These are phyloP conservation scores for Neonothopanus nambi DNA, from an alignment of 1,284 basidiomycete species.

Conservation along the genomic window DNA sequence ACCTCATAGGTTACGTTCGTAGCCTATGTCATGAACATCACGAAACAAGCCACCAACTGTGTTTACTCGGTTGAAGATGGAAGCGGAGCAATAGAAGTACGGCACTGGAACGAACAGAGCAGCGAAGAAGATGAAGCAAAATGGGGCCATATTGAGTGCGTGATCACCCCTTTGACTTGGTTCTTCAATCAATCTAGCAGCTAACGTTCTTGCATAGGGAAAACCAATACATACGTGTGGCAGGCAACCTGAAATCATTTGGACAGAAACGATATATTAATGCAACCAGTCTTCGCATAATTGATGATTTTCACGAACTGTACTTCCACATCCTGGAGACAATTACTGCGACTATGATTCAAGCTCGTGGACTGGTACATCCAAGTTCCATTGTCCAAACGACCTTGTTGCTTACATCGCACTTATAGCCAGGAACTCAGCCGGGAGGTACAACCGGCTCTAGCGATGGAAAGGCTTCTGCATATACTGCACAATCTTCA, in stretches of 20 bases:
- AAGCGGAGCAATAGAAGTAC: constrained; percentile 84
- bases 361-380: constrained; percentile 43
- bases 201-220: constrained; percentile 48
- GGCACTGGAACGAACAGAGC: constrained; percentile 84
- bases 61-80: constrained; percentile 88
- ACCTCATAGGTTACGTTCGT: constrained; percentile 62
- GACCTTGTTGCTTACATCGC: too few relatives aligned
- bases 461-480: constrained; percentile 5
- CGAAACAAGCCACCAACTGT: constrained; percentile 79
- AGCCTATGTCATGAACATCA: constrained; percentile 75
- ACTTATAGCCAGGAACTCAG: too few relatives aligned
- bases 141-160: constrained; percentile 52
- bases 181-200: not conserved
- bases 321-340: constrained; percentile 75
- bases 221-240: constrained; percentile 79
- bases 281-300: constrained; percentile 68
- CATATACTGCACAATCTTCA: constrained; percentile 30
- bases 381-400: not conserved
- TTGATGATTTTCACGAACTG: constrained; percentile 79
- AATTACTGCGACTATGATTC: constrained; percentile 46
- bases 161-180: constrained; percentile 10
- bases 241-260: constrained; percentile 90
- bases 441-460: too few relatives aligned
- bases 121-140: constrained; percentile 52
- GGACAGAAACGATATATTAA: constrained; percentile 83